Percentiles rank a stretch among this genome's conserved stretches.
Evolutionary conservation across 495 filamentous ascomycete species (phyloP).

Genomic region (Podospora bellae-mahoneyi): DNA sequence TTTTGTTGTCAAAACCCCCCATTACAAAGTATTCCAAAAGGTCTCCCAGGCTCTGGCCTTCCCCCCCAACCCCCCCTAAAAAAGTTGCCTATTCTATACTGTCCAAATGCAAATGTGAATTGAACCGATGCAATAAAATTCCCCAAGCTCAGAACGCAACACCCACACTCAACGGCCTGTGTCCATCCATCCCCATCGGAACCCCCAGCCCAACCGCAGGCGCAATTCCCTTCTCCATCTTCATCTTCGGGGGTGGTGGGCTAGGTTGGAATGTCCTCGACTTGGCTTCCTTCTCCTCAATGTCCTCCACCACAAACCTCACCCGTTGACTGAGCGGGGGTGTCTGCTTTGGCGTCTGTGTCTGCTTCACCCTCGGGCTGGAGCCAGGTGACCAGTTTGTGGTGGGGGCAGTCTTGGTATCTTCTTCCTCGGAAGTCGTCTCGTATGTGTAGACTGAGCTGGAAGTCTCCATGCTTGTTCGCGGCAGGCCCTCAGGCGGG

Average conservation of each 20-base stretch:
- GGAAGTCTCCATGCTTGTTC: slow-evolving; percentile 40
- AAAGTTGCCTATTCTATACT: slow-evolving; percentile 1
- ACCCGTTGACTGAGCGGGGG: slow-evolving; percentile 26
- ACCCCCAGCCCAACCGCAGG: not conserved
- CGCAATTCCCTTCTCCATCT: not conserved
- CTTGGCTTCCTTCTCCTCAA: not conserved
- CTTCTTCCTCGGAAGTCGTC: slow-evolving; percentile 15
- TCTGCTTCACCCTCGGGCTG: slow-evolving; percentile 36
- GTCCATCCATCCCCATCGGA: slow-evolving; percentile 5
- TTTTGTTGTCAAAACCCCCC: not conserved
- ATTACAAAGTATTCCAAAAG: too few relatives aligned
- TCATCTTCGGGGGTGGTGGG: slow-evolving; percentile 18
- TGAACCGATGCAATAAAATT: slow-evolving; percentile 16
- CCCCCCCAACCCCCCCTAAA: not conserved
- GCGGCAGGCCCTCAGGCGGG: slow-evolving; percentile 26
- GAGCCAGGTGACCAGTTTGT: slow-evolving; percentile 46
- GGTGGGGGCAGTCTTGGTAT: slow-evolving; percentile 33
- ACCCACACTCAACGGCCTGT: slow-evolving; percentile 43
- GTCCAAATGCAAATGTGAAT: not conserved
- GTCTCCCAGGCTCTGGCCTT: not conserved
- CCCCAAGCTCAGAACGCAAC: slow-evolving; percentile 39
- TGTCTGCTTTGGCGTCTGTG: slow-evolving; percentile 19
- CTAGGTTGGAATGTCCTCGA: slow-evolving; percentile 20
- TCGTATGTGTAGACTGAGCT: slow-evolving; percentile 42
- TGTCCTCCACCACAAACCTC: slow-evolving; percentile 9